These are phyloP conservation scores for Fomitopsis betulina DNA, from an alignment of 1,284 basidiomycete genomes.

Conservation along the genomic window DNA sequence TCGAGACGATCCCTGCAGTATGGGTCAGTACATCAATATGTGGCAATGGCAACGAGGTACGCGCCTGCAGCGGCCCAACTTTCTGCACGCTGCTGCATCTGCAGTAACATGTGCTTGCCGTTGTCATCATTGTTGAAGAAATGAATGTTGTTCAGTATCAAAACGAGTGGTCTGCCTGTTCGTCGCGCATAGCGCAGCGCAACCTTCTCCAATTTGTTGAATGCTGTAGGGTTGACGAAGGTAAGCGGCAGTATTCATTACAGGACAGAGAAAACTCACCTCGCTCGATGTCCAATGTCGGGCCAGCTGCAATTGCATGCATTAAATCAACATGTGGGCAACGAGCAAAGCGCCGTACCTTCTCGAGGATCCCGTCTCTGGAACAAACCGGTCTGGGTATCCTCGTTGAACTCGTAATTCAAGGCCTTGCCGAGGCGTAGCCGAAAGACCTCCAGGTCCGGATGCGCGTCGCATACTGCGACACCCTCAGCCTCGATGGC, in stretches of 20 bases:
- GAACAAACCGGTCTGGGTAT: constrained; percentile 74
- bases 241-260: neutral
- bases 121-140: constrained; percentile 79
- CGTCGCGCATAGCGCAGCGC: constrained; percentile 59
- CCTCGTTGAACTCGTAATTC: constrained; percentile 79
- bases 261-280: constrained; percentile 33
- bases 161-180: constrained; percentile 64
- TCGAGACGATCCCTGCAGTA: constrained; percentile 61
- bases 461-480: constrained; percentile 52
- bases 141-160: constrained; percentile 79
- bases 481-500: constrained; percentile 68
- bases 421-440: constrained; percentile 77
- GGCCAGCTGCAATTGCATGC: constrained; percentile 47
- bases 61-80: constrained; percentile 77
- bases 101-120: constrained; percentile 71
- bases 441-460: constrained; percentile 72
- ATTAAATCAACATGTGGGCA: neutral
- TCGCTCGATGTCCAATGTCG: constrained; percentile 80
- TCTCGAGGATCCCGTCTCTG: constrained; percentile 81
- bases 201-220: constrained; percentile 86
- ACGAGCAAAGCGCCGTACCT: constrained; percentile 33
- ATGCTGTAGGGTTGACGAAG: constrained; percentile 32
- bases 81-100: constrained; percentile 82
- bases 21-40: constrained; percentile 6
- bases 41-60: constrained; percentile 18